These are phyloP conservation scores for Blastocystis sp. DNA, from an alignment of 352 stramenopile genomes.

Conservation along the genomic window DNA sequence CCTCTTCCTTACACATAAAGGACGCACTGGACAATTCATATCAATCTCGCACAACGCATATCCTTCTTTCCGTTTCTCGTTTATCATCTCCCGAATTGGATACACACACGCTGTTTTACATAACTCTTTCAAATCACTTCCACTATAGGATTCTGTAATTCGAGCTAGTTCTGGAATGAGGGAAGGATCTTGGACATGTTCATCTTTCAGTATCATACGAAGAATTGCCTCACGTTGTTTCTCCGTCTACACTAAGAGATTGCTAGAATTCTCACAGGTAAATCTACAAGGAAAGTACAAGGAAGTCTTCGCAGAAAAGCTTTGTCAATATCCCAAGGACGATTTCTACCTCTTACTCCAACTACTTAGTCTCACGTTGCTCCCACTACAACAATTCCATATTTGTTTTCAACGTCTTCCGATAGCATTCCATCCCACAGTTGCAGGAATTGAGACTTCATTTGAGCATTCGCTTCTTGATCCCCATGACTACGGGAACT, in stretches of 20 bases:
- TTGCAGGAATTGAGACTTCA: conserved; percentile 74
- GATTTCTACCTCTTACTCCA: not conserved
- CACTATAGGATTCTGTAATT: conserved; percentile 77
- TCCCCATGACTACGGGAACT: conserved; percentile 72
- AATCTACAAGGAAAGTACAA: conserved; percentile 79
- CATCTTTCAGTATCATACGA: conserved; percentile 73
- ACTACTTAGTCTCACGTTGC: not conserved
- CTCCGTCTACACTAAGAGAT: not conserved
- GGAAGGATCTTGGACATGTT: conserved; percentile 70
- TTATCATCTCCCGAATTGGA: conserved; percentile 55
- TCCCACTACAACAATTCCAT: conserved; percentile 51
- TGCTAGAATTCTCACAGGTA: conserved; percentile 67
- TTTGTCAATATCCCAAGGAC: conserved; percentile 68
- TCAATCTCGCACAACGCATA: conserved; percentile 25
- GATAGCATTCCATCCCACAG: conserved; percentile 79
- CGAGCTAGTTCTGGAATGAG: conserved; percentile 73
- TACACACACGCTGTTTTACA: conserved; percentile 53
- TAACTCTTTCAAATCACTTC: conserved; percentile 71
- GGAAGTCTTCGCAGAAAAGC: conserved; percentile 80
- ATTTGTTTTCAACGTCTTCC: conserved; percentile 65
- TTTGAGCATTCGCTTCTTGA: conserved; percentile 54
- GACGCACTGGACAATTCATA: conserved; percentile 20
- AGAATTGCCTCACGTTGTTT: conserved; percentile 72
- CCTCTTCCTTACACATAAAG: not conserved
- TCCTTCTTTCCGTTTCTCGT: conserved; percentile 30